phyloP scores from a whole-genome alignment of 495 filamentous ascomycete genomes.

The Neurospora discreta region DNA sequence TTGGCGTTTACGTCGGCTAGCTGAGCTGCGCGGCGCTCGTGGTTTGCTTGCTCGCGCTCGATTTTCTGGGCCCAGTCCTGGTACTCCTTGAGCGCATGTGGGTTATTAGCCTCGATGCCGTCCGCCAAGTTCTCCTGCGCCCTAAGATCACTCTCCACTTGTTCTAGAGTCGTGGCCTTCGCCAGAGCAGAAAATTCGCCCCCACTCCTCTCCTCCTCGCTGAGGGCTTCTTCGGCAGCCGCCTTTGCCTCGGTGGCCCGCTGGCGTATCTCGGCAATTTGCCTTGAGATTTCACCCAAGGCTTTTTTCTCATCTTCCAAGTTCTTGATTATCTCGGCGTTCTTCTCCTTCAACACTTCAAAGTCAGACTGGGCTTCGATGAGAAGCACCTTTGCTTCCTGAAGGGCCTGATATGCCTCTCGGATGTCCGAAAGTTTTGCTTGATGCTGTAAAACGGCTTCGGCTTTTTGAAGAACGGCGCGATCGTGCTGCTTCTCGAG shows the following conservation, averaged over 20 bases:
- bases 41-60: conserved; percentile 27
- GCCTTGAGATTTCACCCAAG: conserved; percentile 6
- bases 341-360: conserved; percentile 49
- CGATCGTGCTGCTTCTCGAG: conserved; percentile 37
- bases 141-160: conserved; percentile 62
- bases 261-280: conserved; percentile 18
- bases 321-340: conserved; percentile 42
- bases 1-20: conserved; percentile 44
- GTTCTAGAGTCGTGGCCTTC: conserved; percentile 40
- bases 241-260: conserved; percentile 18
- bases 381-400: conserved; percentile 54
- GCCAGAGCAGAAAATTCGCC: conserved; percentile 25
- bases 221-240: conserved; percentile 18
- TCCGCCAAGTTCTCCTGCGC: conserved; percentile 64
- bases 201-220: conserved; percentile 16
- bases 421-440: conserved; percentile 49
- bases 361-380: conserved; percentile 76
- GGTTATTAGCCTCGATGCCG: conserved; percentile 70
- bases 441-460: conserved; percentile 47
- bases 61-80: conserved; percentile 54
- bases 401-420: conserved; percentile 45
- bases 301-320: conserved; percentile 32
- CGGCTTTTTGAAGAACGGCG: conserved; percentile 49
- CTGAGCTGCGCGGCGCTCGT: conserved; percentile 30
- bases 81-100: conserved; percentile 64